A percentile compares a stretch with the other conserved stretches of the same genome.
phyloP scores from a whole-genome alignment of 192 early-diverging fungal species.

The Entomortierella chlamydospora region DNA sequence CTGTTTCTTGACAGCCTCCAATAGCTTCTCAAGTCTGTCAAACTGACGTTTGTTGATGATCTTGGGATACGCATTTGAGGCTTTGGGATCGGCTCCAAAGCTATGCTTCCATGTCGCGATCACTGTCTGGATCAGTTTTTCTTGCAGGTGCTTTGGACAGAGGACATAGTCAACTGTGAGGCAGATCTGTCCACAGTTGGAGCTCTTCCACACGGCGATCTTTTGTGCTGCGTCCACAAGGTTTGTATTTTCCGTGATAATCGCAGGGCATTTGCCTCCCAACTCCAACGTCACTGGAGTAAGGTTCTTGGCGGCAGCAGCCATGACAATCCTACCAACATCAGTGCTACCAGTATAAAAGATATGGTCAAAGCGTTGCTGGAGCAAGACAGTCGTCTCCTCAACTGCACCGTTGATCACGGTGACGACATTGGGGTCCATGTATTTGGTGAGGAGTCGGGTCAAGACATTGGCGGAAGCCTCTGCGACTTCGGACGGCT shows the following conservation, averaged over 20 bases:
- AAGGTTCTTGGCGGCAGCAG: slow-evolving; percentile 69
- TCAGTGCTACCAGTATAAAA: slow-evolving; percentile 72
- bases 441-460: slow-evolving; percentile 63
- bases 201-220: slow-evolving; percentile 83
- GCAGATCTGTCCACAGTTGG: slow-evolving; percentile 87
- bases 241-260: slow-evolving; percentile 76
- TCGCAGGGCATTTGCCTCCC: slow-evolving; percentile 80
- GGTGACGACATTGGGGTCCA: slow-evolving; percentile 60
- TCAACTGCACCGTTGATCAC: slow-evolving; percentile 69
- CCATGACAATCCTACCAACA: slow-evolving; percentile 70
- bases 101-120: slow-evolving; percentile 45
- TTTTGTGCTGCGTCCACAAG: slow-evolving; percentile 72
- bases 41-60: slow-evolving; percentile 65
- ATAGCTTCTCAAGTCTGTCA: slow-evolving; percentile 57
- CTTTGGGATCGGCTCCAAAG: slow-evolving; percentile 55
- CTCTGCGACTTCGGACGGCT: slow-evolving; percentile 67
- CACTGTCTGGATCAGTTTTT: slow-evolving; percentile 60
- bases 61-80: slow-evolving; percentile 49
- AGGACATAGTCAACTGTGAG: slow-evolving; percentile 80
- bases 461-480: slow-evolving; percentile 57
- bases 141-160: slow-evolving; percentile 58
- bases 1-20: slow-evolving; percentile 55
- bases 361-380: slow-evolving; percentile 71
- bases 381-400: slow-evolving; percentile 66
- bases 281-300: slow-evolving; percentile 74